Evolutionary conservation across 108 stramenopile species (phyloP).

Genomic region (Cyclotella choctawhatcheeana): DNA sequence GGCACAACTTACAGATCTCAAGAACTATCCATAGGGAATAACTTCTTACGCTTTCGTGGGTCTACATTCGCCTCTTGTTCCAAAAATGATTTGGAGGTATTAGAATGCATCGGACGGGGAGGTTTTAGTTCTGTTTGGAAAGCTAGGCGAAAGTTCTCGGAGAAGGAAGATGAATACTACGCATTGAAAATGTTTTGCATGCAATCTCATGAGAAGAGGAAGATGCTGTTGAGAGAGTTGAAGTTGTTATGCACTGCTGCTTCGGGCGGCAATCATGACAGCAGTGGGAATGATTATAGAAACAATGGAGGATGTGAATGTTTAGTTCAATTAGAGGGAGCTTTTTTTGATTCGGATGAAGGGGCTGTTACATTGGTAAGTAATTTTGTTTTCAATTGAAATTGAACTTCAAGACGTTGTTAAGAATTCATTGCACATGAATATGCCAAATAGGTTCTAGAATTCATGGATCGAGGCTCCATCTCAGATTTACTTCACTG

Average conservation of each 20-base stretch:
- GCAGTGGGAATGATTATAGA: not conserved
- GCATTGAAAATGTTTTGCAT: conserved; percentile 49
- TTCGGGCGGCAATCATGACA: not conserved
- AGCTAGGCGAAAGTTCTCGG: conserved; percentile 42
- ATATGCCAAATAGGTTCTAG: conserved; percentile 79
- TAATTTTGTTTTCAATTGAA: not conserved
- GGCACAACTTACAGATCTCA: conserved; percentile 69
- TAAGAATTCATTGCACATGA: not conserved
- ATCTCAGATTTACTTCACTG: conserved; percentile 42
- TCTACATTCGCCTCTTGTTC: conserved; percentile 49
- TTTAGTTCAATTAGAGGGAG: conserved; percentile 75
- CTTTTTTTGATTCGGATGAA: conserved; percentile 61
- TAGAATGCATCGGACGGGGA: conserved; percentile 64
- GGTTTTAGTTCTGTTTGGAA: conserved; percentile 67
- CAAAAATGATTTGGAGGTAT: conserved; percentile 34
- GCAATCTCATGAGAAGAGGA: conserved; percentile 28
- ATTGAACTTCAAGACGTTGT: not conserved
- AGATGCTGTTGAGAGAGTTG: conserved; percentile 78
- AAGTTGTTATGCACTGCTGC: conserved; percentile 49
- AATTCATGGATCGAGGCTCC: conserved; percentile 86
- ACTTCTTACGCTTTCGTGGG: conserved; percentile 78
- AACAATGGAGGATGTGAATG: conserved; percentile 57
- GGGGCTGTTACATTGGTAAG: conserved; percentile 26
- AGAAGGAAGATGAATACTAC: conserved; percentile 28
- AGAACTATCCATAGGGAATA: conserved; percentile 77